Evolutionary conservation across 1,284 basidiomycete genomes (phyloP), one percentile per base, ranked within the genome.

Genomic region (Trichosporon ovoides): DNA sequence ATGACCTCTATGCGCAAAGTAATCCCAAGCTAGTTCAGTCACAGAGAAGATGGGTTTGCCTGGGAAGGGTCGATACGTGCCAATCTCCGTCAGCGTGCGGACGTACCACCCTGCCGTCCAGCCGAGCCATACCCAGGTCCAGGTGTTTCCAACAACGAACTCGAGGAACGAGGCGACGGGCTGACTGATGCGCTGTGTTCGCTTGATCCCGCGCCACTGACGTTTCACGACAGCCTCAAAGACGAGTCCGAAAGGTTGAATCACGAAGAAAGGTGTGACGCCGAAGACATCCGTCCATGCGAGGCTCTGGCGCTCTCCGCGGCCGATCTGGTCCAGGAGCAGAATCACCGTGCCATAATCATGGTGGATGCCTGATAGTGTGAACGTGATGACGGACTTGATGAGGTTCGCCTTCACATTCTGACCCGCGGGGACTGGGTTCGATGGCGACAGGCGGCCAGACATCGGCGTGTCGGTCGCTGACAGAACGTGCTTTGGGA

Each of bases 81-180:
- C 70, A 3, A 64, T 28, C 49, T 61, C 60, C 12, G 65, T 58
- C 59, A 69, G 52, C 10, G 71, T 72, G 14, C 68, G 59, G 2
- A 76, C 70, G 35, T 70, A 73, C 58, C 58, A 71, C 13, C 63
- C 55, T 0, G 74, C 73, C 7, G 68, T 69, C 68, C 66, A 71
- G 0, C 74, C 73, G 9, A 76, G 59, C 67, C 67, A 74, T n/a
- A 66, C 53, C 74, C 74, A 76, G 1, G 70, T 73, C 68, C 66
- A 71, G 1, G 63, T 60, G 53, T 74, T 74, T 0, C 71, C 72
- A 6, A 73, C 36, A 1, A 61, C 18, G 22, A 73, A 35, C 58
- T 76, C 74, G 3, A 63, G 14, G 11, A 64, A 58, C 60, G 63
- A 67, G 16, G 37, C 55, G 1, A 67, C 64, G 33, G 67, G 60